A percentile compares a stretch with the other conserved stretches of the same genome.
Evolutionary conservation across 805 yeast species (phyloP).

Genomic region (Yamadazyma paraphyllophila): DNA sequence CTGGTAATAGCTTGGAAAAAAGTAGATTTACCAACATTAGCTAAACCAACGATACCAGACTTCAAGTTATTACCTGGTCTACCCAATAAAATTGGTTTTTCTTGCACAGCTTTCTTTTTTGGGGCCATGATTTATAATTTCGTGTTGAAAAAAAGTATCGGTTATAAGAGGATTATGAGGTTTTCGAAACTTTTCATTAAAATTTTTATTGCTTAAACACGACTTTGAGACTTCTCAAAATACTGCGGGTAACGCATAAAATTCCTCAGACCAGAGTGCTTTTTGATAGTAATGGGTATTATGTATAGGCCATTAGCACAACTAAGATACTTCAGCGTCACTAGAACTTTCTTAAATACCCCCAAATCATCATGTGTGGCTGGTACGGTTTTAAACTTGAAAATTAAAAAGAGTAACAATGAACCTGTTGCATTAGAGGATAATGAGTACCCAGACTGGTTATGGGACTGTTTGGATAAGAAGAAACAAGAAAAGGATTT

Average conservation of each 20-base stretch:
- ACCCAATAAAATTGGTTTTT: conserved; percentile 74
- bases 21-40: conserved; percentile 94
- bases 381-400: conserved; percentile 71
- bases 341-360: neutral
- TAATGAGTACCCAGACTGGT: conserved; percentile 89
- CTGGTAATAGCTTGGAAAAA: conserved; percentile 96
- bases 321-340: conserved; percentile 4
- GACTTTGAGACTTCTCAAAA: neutral
- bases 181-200: conserved; percentile 5
- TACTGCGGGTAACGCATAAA: conserved; percentile 9
- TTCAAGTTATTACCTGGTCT: conserved; percentile 58
- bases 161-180: neutral
- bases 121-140: conserved; percentile 57
- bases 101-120: conserved; percentile 62
- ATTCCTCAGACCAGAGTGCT: neutral
- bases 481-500: conserved; percentile 56
- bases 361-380: conserved; percentile 47
- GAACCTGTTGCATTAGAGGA: conserved; percentile 89
- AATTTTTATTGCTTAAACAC: conserved; percentile 10
- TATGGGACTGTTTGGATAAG: conserved; percentile 80
- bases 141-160: neutral
- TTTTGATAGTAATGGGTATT: neutral
- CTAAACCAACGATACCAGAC: conserved; percentile 90
- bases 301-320: conserved; percentile 3
- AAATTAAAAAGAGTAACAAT: conserved; percentile 73